A percentile compares a stretch with the other conserved stretches of the same genome.
phyloP scores from a whole-genome alignment of 257 asterid genomes.

The Scutellaria baicalensis region DNA sequence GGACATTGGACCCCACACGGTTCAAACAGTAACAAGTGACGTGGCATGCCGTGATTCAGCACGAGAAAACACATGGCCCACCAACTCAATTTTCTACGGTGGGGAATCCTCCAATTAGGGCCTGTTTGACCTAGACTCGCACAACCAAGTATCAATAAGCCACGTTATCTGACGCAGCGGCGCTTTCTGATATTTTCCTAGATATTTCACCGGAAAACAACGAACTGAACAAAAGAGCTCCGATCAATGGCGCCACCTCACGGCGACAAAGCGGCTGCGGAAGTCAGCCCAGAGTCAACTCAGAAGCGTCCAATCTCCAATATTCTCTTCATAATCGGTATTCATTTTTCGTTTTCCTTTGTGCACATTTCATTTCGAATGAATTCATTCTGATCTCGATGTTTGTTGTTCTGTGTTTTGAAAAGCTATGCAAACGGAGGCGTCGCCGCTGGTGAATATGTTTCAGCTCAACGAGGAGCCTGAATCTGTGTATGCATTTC shows the following conservation, averaged over 20 bases:
- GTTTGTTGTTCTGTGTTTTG: background rate
- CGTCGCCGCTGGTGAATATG: conserved; percentile 69
- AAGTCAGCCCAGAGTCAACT: conserved; percentile 33
- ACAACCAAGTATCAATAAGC: background rate
- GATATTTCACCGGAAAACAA: conserved; percentile 5
- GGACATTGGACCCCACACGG: background rate
- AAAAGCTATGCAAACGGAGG: conserved; percentile 95
- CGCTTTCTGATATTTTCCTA: background rate
- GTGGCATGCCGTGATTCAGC: conserved; percentile 1
- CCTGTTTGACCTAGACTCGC: conserved; percentile 19
- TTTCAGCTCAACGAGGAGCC: conserved; percentile 62
- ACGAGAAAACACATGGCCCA: background rate
- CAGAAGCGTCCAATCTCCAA: conserved; percentile 52
- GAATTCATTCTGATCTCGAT: conserved; percentile 4
- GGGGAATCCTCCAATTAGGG: conserved; percentile 4
- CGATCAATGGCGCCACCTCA: conserved; percentile 59
- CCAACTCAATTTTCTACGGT: background rate
- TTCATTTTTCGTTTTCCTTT: background rate
- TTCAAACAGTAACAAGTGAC: background rate
- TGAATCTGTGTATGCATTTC: conserved; percentile 41
- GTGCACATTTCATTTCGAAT: background rate
- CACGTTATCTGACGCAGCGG: background rate
- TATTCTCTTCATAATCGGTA: conserved; percentile 77
- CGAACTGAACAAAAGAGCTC: background rate
- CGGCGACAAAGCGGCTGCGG: conserved; percentile 28